These are phyloP conservation scores for Solanum etuberosum DNA, from an alignment of 257 asterid species.

Conservation along the genomic window DNA sequence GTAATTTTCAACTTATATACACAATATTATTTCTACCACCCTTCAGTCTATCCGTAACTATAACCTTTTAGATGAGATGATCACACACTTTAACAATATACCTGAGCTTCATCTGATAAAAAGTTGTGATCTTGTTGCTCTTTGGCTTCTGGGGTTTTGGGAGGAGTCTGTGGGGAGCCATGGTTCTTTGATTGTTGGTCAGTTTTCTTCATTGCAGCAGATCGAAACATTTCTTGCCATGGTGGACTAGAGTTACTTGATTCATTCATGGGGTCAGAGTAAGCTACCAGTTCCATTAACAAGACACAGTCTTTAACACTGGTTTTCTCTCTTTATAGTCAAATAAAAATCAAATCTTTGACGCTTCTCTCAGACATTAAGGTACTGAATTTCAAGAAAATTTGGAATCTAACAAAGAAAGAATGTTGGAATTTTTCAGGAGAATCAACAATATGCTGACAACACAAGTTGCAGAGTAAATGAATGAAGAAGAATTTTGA, in stretches of 20 bases:
- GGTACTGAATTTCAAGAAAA: neutral
- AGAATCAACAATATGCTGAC: neutral
- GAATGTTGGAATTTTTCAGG: neutral
- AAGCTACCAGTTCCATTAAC: constrained; percentile 52
- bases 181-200: constrained; percentile 8
- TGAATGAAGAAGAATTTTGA: neutral
- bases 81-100: neutral
- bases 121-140: neutral
- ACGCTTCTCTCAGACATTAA: neutral
- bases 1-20: neutral
- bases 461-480: neutral
- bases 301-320: neutral
- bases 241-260: constrained; percentile 34
- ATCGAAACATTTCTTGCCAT: constrained; percentile 95
- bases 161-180: neutral
- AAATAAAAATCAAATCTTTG: neutral
- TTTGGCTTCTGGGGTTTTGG: constrained; percentile 8
- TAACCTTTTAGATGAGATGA: neutral
- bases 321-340: neutral
- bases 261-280: constrained; percentile 45
- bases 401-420: neutral
- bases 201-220: constrained; percentile 64
- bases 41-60: neutral
- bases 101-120: constrained; percentile 40
- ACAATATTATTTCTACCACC: neutral